Conservation (phyloP, 2,329 filamentous ascomycete species). For the Spiromastix sp. region DNA sequence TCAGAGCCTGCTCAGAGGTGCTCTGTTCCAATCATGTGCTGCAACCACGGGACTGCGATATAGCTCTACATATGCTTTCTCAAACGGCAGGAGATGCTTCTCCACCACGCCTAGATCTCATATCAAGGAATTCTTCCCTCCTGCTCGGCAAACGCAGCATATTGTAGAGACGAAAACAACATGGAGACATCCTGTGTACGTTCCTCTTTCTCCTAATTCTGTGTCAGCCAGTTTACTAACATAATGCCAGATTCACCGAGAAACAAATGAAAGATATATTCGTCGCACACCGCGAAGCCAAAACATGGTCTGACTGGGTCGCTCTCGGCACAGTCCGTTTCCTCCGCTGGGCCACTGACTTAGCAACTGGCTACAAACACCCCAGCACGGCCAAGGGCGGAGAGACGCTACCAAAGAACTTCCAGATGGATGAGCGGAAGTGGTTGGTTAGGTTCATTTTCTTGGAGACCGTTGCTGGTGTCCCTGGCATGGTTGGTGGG, state of each 20-base stretch:
- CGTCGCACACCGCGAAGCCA: slow-evolving; percentile 66
- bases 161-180: slow-evolving; percentile 55
- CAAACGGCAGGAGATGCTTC: slow-evolving; percentile 22
- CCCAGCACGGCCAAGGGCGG: slow-evolving; percentile 40
- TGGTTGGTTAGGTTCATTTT: slow-evolving; percentile 89
- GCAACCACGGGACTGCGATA: slow-evolving; percentile 17
- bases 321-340: slow-evolving; percentile 69
- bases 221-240: slow-evolving; percentile 1
- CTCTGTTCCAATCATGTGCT: slow-evolving; percentile 13
- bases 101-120: slow-evolving; percentile 26
- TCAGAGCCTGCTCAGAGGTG: no score
- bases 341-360: slow-evolving; percentile 70
- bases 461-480: slow-evolving; percentile 85
- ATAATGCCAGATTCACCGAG: slow-evolving; percentile 50
- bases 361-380: slow-evolving; percentile 71
- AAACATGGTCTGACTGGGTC: slow-evolving; percentile 63
- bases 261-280: slow-evolving; percentile 65
- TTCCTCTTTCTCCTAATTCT: not conserved
- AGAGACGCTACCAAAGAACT: slow-evolving; percentile 48
- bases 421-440: slow-evolving; percentile 67
- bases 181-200: slow-evolving; percentile 56
- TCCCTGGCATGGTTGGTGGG: slow-evolving; percentile 92
- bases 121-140: slow-evolving; percentile 48
- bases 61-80: slow-evolving; percentile 9
- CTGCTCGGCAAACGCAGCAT: slow-evolving; percentile 45